Evolutionary conservation across 805 yeast genomes (phyloP).

Genomic region (Yarrowia deformans): DNA sequence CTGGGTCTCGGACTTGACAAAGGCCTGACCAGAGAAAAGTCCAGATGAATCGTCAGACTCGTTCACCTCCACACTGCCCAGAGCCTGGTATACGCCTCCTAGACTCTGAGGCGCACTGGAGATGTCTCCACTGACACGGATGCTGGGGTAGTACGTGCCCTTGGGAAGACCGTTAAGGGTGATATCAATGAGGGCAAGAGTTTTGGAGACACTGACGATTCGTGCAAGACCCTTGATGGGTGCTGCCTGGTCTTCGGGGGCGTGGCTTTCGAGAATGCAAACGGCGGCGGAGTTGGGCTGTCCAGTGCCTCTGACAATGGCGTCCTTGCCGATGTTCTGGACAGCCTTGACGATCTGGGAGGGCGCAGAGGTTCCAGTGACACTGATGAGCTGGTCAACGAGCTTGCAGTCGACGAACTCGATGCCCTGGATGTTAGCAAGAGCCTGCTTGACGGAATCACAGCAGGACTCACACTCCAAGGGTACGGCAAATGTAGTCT

Average conservation of each 20-base stretch:
- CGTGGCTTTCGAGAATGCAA: constrained; percentile 80
- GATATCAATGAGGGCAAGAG: constrained; percentile 71
- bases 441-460: constrained; percentile 61
- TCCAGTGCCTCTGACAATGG: constrained; percentile 92
- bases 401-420: constrained; percentile 64
- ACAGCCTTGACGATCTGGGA: constrained; percentile 72
- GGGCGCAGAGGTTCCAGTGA: constrained; percentile 77
- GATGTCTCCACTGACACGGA: constrained; percentile 77
- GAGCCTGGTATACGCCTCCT: constrained; percentile 49
- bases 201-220: constrained; percentile 69
- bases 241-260: constrained; percentile 54
- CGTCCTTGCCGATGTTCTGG: constrained; percentile 81
- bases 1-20: constrained; percentile 55
- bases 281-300: constrained; percentile 89
- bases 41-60: constrained; percentile 37
- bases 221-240: constrained; percentile 90
- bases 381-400: constrained; percentile 65
- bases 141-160: constrained; percentile 72
- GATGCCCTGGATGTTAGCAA: constrained; percentile 57
- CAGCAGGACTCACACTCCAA: constrained; percentile 80
- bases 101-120: constrained; percentile 56
- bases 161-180: constrained; percentile 74
- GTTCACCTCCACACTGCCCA: constrained; percentile 48
- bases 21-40: constrained; percentile 52
- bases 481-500: constrained; percentile 86